phyloP scores from a whole-genome alignment of 1,139 yeast species.

The Pichia sorboxylosa region DNA sequence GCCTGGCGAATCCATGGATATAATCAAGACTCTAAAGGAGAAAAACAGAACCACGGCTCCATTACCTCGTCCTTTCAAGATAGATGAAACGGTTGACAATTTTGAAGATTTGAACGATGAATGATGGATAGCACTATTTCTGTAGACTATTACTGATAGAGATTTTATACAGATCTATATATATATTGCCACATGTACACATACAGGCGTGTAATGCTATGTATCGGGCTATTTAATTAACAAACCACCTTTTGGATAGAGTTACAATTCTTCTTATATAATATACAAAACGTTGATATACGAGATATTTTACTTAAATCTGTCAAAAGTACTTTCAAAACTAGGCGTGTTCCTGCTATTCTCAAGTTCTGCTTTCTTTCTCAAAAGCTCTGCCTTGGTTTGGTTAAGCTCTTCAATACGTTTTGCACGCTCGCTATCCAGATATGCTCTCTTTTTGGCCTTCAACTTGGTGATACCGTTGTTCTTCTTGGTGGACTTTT shows the following conservation, averaged over 20 bases:
- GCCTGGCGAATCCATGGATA: slow-evolving; percentile 54
- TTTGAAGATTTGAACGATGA: slow-evolving; percentile 6
- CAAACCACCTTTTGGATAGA: too few relatives aligned
- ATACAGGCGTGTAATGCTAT: too few relatives aligned
- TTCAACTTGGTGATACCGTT: slow-evolving; percentile 71
- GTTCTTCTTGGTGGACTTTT: slow-evolving; percentile 66
- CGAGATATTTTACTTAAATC: slow-evolving; percentile 33
- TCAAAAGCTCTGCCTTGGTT: slow-evolving; percentile 65
- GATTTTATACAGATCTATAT: neutral
- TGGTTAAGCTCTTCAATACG: slow-evolving; percentile 70
- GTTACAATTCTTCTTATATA: too few relatives aligned
- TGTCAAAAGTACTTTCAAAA: slow-evolving; percentile 45
- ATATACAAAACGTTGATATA: too few relatives aligned
- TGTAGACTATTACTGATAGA: too few relatives aligned
- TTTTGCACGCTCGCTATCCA: slow-evolving; percentile 76
- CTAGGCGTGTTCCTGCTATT: slow-evolving; percentile 29
- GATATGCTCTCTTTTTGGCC: slow-evolving; percentile 78
- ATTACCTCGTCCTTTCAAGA: slow-evolving; percentile 73
- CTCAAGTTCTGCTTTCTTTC: slow-evolving; percentile 35
- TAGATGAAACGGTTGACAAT: slow-evolving; percentile 24
- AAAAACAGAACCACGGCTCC: slow-evolving; percentile 79
- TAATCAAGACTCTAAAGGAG: slow-evolving; percentile 80
- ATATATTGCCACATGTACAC: too few relatives aligned
- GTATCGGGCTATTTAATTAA: too few relatives aligned
- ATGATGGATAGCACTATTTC: too few relatives aligned